These are phyloP conservation scores for Sclerotinia subarctica DNA, from an alignment of 2,329 filamentous ascomycete species.

Conservation along the genomic window DNA sequence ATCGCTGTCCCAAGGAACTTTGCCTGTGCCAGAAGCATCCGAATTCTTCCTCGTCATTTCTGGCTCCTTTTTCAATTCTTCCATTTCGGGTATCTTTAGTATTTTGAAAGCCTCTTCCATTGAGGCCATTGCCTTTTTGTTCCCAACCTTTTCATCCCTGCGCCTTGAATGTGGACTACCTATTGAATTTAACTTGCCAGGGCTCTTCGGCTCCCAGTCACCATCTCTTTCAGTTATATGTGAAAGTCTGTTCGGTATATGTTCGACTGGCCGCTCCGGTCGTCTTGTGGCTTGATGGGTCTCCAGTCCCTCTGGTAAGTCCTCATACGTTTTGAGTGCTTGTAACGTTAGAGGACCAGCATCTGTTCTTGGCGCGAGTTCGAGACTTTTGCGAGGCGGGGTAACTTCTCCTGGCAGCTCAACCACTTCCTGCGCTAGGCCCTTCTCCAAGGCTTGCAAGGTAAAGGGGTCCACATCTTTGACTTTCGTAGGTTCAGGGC, in stretches of 20 bases:
- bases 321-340: slow-evolving; percentile 17
- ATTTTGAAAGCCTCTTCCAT: slow-evolving; percentile 20
- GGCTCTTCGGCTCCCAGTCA: slow-evolving; percentile 16
- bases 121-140: slow-evolving; percentile 20
- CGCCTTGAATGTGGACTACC: slow-evolving; percentile 15
- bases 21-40: slow-evolving; percentile 7
- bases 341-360: slow-evolving; percentile 18
- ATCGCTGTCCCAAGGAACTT: slow-evolving; percentile 20
- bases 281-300: slow-evolving; percentile 15
- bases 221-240: slow-evolving; percentile 20
- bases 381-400: slow-evolving; percentile 17
- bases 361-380: slow-evolving; percentile 8
- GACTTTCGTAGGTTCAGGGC: slow-evolving; percentile 13
- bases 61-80: slow-evolving; percentile 19
- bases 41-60: slow-evolving; percentile 14
- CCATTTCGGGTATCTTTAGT: slow-evolving; percentile 18
- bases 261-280: slow-evolving; percentile 2
- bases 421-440: slow-evolving; percentile 11
- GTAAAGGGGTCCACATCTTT: slow-evolving; percentile 14
- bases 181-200: slow-evolving; percentile 5
- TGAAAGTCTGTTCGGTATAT: slow-evolving; percentile 17
- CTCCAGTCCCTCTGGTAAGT: slow-evolving; percentile 11
- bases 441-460: slow-evolving; percentile 13
- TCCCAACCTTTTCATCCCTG: slow-evolving; percentile 16
- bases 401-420: slow-evolving; percentile 13